Conservation (phyloP, 1,284 basidiomycete species). For the Fomes fomentarius region DNA sequence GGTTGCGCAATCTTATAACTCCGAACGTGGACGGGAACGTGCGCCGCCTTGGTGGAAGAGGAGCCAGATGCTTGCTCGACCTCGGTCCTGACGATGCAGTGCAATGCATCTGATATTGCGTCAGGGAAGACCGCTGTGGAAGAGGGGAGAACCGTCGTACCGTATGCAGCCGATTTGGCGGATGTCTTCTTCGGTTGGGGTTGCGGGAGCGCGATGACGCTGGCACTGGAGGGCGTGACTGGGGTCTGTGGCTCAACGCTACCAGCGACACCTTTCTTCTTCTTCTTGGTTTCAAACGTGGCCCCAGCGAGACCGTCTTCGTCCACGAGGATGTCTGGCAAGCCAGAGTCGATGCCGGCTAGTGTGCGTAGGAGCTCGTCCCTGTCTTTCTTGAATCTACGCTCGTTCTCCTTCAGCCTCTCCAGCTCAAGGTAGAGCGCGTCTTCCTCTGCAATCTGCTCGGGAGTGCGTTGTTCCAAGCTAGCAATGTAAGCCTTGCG, state of each 20-base stretch:
- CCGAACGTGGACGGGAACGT: constrained; percentile 79
- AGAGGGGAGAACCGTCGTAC: constrained; percentile 40
- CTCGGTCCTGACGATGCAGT: constrained; percentile 81
- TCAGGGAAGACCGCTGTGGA: neutral
- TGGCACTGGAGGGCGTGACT: constrained; percentile 47
- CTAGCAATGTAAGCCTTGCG: constrained; percentile 89
- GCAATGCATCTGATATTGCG: constrained; percentile 56
- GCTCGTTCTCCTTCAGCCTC: constrained; percentile 91
- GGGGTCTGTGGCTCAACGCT: constrained; percentile 61
- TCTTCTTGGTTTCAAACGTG: constrained; percentile 44
- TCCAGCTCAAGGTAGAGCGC: constrained; percentile 94
- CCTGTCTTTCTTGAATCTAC: constrained; percentile 86
- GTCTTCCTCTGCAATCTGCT: constrained; percentile 95
- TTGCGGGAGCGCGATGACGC: constrained; percentile 43
- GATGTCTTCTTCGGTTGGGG: constrained; percentile 50
- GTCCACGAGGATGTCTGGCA: constrained; percentile 69
- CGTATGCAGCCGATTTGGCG: constrained; percentile 59
- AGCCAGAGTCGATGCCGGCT: constrained; percentile 83
- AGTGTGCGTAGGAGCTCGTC: constrained; percentile 89
- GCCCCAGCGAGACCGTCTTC: constrained; percentile 54
- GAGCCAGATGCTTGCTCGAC: constrained; percentile 48
- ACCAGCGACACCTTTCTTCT: constrained; percentile 49
- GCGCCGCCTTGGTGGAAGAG: constrained; percentile 74
- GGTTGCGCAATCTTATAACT: constrained; percentile 82
- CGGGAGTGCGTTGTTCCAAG: constrained; percentile 84